Base-by-base conservation (phyloP, 352 stramenopile species). In the Phytophthora hibernalis region DNA sequence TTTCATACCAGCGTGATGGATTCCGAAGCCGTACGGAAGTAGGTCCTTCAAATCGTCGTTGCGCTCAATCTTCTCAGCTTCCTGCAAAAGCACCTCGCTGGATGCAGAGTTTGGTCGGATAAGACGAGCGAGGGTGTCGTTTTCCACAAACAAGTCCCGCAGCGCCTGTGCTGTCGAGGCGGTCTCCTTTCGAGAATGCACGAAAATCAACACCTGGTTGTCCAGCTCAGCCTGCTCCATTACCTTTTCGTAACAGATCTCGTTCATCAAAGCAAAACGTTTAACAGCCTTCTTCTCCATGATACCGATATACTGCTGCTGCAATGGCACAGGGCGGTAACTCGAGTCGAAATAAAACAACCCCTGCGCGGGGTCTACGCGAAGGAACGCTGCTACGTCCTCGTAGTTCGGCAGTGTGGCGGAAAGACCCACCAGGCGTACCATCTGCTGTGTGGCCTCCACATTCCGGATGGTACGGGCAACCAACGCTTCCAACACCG, bases 271-370 rank as follows among this genome's bases (percentile, higher is more conserved):
- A 43, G 98, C 89, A 66, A 99, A 98, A 2, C 97, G 88, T 77
- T 99, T 99, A 58, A 99, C 97, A 24, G 98, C 96, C 79, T 99
- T 99, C 68, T 98, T 98, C 78, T 99, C 98, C 48, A 97, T 99
- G 42, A 99, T 97, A 12, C 98, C 98, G 74, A 99, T 98, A 76
- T 99, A 99, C 77, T 99, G 97, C 85, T 99, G 98, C 77, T 99
- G 97, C 65, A 99, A 77, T 5, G 98, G 98, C 58, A 99, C 98
- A 5, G 98, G 98, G 3, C 98, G 93, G 76, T 98, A 99, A 48
- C 91, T 98, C 65, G 98, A 98, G 68, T 99, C 98, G 68, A 99
- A 99, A 88, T 99, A 99, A 73, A 99, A 99, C 37, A 99, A 80
- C 15, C 98, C 98, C 63, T 98, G 98, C 1, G 97, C 91, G 3